Base-by-base conservation (phyloP, 805 yeast genomes). In the Wickerhamomyces subpelliculosus region DNA sequence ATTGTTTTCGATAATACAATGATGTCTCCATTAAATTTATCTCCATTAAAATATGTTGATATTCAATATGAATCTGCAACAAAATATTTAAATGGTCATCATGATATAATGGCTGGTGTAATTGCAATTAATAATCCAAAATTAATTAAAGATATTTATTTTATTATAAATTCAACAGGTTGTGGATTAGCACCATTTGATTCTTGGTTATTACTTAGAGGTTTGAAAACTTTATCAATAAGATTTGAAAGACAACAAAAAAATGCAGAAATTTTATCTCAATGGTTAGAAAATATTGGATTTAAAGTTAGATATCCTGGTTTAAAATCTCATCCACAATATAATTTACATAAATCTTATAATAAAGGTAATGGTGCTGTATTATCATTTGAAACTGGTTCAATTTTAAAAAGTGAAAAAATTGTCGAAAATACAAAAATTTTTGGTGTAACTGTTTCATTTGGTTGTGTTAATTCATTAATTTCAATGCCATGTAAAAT, bases 81-180 rank as follows among this genome's bases (percentile, higher is more conserved):
- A 31, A 89, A 89, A 62, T 89, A 85, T 56, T 68, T 89, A 49
- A 84, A 88, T 52, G 96, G 96, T 8, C 97, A 89, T 59, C 97
- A 89, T 61, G 97, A 90, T 59, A 76, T 89, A 51, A 89, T 89
- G 97, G 96, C 96, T 19, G 97, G 97, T 40, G 78, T 84, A 13
- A 67, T 89, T 41, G 95, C 95, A 19, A 78, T 83, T 21, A 72
- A 80, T 44, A 69, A 68, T 36, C 63, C 72, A 19, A 69, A 73
- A 38, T 63, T 89, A 33, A 90, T 88, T 14, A 80, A 84, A 38
- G 67, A 74, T 32, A 50, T 90, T 11, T 85, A 73, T 58, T 83
- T 75, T 57, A 82, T 84, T 23, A 82, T 89, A 57, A 90, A 90
- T 60, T 79, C 96, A 24, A 81, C 89, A 8, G 97, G 97, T 7